These are phyloP conservation scores for Sphagnum tenellum DNA, from an alignment of 225 moss, liverwort and hornwort species.

Conservation along the genomic window DNA sequence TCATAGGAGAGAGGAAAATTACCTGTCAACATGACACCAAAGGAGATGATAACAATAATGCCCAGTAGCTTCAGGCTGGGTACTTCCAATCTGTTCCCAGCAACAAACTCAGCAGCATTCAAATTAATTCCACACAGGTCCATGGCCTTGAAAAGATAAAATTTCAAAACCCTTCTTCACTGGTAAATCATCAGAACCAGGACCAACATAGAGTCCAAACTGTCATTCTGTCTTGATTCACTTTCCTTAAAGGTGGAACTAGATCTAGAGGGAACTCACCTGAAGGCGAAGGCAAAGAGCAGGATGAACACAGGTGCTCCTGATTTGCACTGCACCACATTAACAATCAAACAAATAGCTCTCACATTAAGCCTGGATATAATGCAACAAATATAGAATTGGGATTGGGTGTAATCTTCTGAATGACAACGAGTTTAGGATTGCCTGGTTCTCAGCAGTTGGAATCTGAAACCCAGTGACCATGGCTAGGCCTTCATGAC, in stretches of 20 bases:
- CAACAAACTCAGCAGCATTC: not conserved
- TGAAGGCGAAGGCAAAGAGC: constrained; percentile 91
- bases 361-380: no score
- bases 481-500: no score
- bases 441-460: no score
- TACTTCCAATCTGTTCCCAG: constrained; percentile 68
- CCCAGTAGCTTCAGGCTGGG: constrained; percentile 89
- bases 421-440: no score
- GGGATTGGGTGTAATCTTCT: no score
- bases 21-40: constrained; percentile 95
- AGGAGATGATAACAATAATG: constrained; percentile 73
- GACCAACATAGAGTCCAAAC: no score
- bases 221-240: no score
- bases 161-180: no score
- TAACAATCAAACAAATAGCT: no score
- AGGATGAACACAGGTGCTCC: constrained; percentile 91
- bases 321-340: constrained; percentile 75
- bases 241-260: not conserved
- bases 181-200: no score
- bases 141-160: not conserved
- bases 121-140: not conserved
- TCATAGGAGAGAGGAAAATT: constrained; percentile 3
- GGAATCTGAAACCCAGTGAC: no score
- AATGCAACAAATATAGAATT: no score
- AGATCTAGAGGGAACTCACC: constrained; percentile 42